Conservation (phyloP, 768 basidiomycete genomes). For the Boletus rex-veris region DNA sequence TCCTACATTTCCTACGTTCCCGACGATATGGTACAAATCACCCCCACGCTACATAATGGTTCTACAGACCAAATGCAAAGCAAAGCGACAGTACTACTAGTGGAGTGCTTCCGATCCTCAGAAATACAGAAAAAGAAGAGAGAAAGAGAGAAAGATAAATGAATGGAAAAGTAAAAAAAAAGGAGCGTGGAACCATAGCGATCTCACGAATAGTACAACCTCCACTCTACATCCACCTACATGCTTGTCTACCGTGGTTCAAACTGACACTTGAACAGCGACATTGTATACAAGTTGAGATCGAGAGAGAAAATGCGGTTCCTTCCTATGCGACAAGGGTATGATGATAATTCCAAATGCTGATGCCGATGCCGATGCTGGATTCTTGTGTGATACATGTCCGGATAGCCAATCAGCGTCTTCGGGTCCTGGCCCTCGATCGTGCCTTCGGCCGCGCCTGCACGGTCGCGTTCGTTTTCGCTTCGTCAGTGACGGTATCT, state of each 20-base stretch:
- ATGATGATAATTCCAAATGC: slow-evolving; percentile 20
- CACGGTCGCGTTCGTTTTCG: slow-evolving; percentile 18
- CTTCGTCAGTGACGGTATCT: slow-evolving; percentile 7
- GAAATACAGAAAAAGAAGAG: slow-evolving; percentile 16
- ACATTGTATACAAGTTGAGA: slow-evolving; percentile 23
- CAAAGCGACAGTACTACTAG: slow-evolving; percentile 16
- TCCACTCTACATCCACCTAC: slow-evolving; percentile 15
- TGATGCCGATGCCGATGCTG: slow-evolving; percentile 15
- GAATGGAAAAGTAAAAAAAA: slow-evolving; percentile 2
- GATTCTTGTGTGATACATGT: slow-evolving; percentile 9
- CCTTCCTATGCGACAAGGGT: slow-evolving; percentile 20
- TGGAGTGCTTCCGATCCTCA: slow-evolving; percentile 4
- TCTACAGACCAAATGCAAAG: slow-evolving; percentile 21
- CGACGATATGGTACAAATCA: slow-evolving; percentile 22
- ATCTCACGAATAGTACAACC: slow-evolving; percentile 18
- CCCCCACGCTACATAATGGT: slow-evolving; percentile 10
- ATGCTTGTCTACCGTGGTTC: background rate
- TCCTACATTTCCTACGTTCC: slow-evolving; percentile 12
- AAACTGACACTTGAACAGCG: slow-evolving; percentile 2
- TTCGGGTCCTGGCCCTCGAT: slow-evolving; percentile 27
- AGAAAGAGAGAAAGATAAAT: background rate
- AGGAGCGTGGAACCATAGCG: slow-evolving; percentile 6
- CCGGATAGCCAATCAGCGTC: slow-evolving; percentile 23
- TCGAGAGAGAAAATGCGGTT: slow-evolving; percentile 17
- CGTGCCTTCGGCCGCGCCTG: slow-evolving; percentile 32